A percentile compares a stretch with the other conserved stretches of the same genome.
Conservation (phyloP, 2,329 filamentous ascomycete species). For the Aspergillus brunneoviolaceus region DNA sequence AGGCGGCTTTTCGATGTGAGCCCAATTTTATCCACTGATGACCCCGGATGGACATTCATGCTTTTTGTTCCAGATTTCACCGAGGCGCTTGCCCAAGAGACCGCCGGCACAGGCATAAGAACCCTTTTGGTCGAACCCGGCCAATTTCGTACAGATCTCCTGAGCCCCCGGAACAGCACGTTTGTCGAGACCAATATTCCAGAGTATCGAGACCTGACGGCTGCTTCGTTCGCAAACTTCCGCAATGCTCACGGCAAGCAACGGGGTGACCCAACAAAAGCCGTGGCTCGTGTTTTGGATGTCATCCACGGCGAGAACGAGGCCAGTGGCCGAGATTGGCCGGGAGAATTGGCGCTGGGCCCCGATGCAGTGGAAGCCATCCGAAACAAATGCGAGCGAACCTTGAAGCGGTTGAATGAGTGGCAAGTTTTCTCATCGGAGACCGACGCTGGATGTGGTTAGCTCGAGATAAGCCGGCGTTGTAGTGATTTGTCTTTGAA, state of each 20-base stretch:
- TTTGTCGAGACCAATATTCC: constrained; percentile 14
- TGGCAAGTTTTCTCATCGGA: constrained; percentile 9
- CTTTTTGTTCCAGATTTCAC: constrained; percentile 3
- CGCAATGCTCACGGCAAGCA: constrained; percentile 26
- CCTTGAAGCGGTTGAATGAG: constrained; percentile 6
- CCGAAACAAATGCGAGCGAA: constrained; percentile 7
- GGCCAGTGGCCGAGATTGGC: constrained; percentile 23
- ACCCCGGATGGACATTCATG: neutral
- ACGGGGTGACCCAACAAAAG: constrained; percentile 32
- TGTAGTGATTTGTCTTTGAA: no score
- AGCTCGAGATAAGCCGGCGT: neutral
- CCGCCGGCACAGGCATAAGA: constrained; percentile 34
- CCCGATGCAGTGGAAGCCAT: constrained; percentile 21
- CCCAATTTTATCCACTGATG: neutral
- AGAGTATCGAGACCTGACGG: constrained; percentile 26
- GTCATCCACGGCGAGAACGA: constrained; percentile 25
- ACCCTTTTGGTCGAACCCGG: constrained; percentile 40
- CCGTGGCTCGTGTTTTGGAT: constrained; percentile 33
- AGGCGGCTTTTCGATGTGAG: constrained; percentile 23
- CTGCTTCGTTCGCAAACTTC: constrained; percentile 17
- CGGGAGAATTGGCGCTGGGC: constrained; percentile 30
- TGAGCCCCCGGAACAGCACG: constrained; percentile 19
- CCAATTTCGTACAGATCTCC: constrained; percentile 33
- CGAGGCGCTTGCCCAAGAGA: constrained; percentile 28
- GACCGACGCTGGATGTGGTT: constrained; percentile 5